Percentiles rank a stretch among this genome's conserved stretches.
Evolutionary conservation across 2,329 filamentous ascomycete species (phyloP).

Genomic region (Penicillium sclerotiorum): DNA sequence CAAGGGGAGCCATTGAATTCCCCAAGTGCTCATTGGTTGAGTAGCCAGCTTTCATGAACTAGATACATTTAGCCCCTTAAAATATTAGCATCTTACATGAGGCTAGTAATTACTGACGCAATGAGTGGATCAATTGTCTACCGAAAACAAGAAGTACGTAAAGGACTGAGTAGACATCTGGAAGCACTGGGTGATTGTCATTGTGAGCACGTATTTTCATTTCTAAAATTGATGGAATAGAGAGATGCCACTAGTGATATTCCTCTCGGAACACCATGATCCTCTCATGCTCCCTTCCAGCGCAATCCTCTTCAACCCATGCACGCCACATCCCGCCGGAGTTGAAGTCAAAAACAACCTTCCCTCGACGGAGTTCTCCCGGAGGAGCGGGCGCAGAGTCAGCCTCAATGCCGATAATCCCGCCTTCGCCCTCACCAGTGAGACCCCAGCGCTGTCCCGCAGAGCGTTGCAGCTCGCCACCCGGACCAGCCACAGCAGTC

Average conservation of each 20-base stretch:
- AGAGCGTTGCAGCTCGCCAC: constrained; percentile 72
- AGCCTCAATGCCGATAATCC: constrained; percentile 71
- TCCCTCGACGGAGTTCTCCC: constrained; percentile 37
- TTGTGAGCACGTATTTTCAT: too few species aligned
- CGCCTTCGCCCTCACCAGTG: constrained; percentile 79
- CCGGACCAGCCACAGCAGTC: constrained; percentile 66
- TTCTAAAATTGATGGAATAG: background rate
- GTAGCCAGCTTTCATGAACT: background rate
- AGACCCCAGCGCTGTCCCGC: constrained; percentile 72
- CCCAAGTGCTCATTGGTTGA: background rate
- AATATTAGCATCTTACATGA: background rate
- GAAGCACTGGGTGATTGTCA: too few species aligned
- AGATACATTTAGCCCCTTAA: background rate
- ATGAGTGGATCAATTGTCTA: too few species aligned
- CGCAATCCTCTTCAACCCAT: constrained; percentile 55
- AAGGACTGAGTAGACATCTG: background rate
- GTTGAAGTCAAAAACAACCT: constrained; percentile 77
- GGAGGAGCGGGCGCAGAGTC: constrained; percentile 58
- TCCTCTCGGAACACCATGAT: constrained; percentile 50
- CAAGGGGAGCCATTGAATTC: constrained; percentile 1
- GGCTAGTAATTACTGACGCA: too few species aligned
- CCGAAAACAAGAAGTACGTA: too few species aligned
- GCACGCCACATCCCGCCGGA: constrained; percentile 87
- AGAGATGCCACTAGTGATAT: constrained; percentile 28
- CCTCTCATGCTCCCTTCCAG: constrained; percentile 37